Evolutionary conservation across 352 stramenopile genomes (phyloP).

Genomic region (Thalassiosira mediterranea): DNA sequence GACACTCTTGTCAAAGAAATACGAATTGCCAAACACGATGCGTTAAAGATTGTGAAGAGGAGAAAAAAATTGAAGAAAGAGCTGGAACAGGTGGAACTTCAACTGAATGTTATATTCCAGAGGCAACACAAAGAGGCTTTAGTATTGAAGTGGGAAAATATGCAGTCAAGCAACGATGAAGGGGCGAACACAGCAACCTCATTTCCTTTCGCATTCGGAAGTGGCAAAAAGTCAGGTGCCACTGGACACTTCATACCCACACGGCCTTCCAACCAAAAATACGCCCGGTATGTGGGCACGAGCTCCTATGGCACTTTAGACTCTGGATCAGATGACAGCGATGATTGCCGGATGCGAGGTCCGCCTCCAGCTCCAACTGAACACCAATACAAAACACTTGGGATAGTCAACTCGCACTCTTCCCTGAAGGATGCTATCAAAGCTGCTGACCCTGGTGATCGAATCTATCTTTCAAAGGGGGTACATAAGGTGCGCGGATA

Average conservation of each 20-base stretch:
- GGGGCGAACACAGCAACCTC: too few species aligned
- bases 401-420: neutral
- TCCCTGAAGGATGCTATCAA: neutral
- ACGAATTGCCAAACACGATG: neutral
- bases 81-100: neutral
- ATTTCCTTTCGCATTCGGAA: neutral
- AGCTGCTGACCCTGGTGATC: neutral
- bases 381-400: neutral
- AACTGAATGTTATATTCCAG: slow-evolving; percentile 1
- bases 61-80: neutral
- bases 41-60: neutral
- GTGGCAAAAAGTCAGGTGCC: neutral
- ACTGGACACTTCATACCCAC: neutral
- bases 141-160: neutral
- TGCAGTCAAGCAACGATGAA: neutral
- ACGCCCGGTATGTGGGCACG: neutral
- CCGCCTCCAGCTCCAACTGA: neutral
- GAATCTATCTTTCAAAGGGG: neutral
- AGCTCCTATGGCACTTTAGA: neutral
- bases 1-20: neutral
- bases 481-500: neutral
- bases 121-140: slow-evolving; percentile 2
- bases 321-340: neutral
- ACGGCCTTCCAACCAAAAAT: neutral
- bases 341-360: neutral